Base-by-base conservation (phyloP, 345 rosid species). In the Brassica juncea region DNA sequence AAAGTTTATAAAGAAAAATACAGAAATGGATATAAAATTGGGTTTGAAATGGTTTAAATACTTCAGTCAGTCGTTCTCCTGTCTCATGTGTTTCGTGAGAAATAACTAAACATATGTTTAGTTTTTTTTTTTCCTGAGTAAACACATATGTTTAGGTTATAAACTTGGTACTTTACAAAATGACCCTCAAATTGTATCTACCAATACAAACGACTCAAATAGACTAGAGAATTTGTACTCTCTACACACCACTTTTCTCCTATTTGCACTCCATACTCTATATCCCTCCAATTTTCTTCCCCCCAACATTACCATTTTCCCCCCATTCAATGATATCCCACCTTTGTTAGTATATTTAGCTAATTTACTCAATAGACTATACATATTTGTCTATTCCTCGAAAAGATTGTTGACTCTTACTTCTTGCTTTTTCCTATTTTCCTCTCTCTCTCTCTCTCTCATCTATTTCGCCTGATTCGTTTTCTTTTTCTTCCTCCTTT, bases 401-500 rank as follows among this genome's bases (percentile, higher is more conserved):
- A 70, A 75, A 15, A 62, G 66, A 70, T 75, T 75, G 44, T 37
- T 52, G 68, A 80, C 71, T 70, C 83, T 28, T 47, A 62, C 64
- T 68, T 66, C 12, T 10, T 19, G 4, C 3, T 21, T 32, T 27
- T 27, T 27, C 30, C 30, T 27, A 27, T 27, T 27, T 27, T 3
- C 30, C 49, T 3, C 6, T 44, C 52, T 11, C 42, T 37, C 42
- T 8, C 52, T 49, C 57, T 32, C 59, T 77, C 70, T 77, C 76
- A 57, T 66, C 39, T 27, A 15, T 72, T 11, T 78, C 70, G 68
- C 73, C 71, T 70, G 21, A 39, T 42, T 80, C 39, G 57, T 71
- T 75, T 31, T 70, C 83, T 71, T 75, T 76, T 31, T 70, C 83
- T 31, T 47, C 72, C 55, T 74, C 31, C 44, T 70, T 80, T 80